Evolutionary conservation across 805 yeast genomes (phyloP).

Genomic region (Wickerhamiella allomyrinae): DNA sequence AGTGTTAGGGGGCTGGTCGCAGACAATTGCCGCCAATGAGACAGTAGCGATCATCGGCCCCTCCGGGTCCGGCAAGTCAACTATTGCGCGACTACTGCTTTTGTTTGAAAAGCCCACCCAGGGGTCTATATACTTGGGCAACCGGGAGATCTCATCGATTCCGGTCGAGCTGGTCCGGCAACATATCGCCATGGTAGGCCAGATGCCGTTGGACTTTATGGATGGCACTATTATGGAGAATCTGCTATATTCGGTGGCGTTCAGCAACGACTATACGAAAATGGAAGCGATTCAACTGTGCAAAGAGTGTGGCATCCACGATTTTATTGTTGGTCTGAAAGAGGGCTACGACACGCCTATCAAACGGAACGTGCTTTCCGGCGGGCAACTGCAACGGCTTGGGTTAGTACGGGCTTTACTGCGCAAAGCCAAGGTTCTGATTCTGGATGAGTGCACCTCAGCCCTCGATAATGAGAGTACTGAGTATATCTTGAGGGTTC

Average conservation of each 20-base stretch:
- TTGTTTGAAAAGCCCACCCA: conserved; percentile 34
- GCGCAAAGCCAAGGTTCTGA: conserved; percentile 46
- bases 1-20: conserved; percentile 31
- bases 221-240: conserved; percentile 65
- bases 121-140: conserved; percentile 33
- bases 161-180: conserved; percentile 37
- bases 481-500: conserved; percentile 33
- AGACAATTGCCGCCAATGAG: conserved; percentile 33
- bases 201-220: conserved; percentile 48
- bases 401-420: conserved; percentile 73
- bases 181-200: conserved; percentile 57
- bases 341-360: conserved; percentile 46
- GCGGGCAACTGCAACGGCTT: conserved; percentile 82
- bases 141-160: conserved; percentile 33
- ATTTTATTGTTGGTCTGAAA: conserved; percentile 37
- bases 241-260: conserved; percentile 22
- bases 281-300: conserved; percentile 17
- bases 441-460: conserved; percentile 82
- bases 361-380: conserved; percentile 46
- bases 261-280: neutral
- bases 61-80: conserved; percentile 89
- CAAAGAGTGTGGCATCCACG: conserved; percentile 38
- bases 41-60: conserved; percentile 62
- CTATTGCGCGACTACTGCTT: conserved; percentile 44
- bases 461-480: conserved; percentile 62